A percentile compares a stretch with the other conserved stretches of the same genome.
Evolutionary conservation across 495 filamentous ascomycete genomes (phyloP).

Genomic region (Penicillium odoratum): DNA sequence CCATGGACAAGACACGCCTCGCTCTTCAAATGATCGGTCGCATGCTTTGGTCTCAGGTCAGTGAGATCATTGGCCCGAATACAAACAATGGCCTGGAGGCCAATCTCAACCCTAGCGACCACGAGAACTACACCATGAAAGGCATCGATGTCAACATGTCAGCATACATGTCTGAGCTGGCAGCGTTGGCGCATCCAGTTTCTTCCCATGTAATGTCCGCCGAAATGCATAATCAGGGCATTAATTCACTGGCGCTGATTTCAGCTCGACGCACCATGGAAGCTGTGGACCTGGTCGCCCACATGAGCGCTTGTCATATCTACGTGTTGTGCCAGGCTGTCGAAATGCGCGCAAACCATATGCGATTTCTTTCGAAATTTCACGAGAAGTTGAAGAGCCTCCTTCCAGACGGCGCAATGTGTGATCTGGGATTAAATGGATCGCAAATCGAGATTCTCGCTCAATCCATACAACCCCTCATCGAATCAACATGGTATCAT

Average conservation of each 20-base stretch:
- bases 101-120: slow-evolving; percentile 57
- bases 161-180: slow-evolving; percentile 58
- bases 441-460: slow-evolving; percentile 6
- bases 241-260: slow-evolving; percentile 59
- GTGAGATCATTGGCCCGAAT: slow-evolving; percentile 57
- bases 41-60: slow-evolving; percentile 56
- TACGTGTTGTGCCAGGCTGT: slow-evolving; percentile 45
- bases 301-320: slow-evolving; percentile 53
- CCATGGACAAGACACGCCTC: slow-evolving; percentile 60
- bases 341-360: slow-evolving; percentile 7
- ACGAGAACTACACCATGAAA: slow-evolving; percentile 56
- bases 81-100: slow-evolving; percentile 59
- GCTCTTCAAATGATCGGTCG: slow-evolving; percentile 57
- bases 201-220: slow-evolving; percentile 51
- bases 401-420: slow-evolving; percentile 6
- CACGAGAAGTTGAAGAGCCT: slow-evolving; percentile 1
- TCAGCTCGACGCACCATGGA: slow-evolving; percentile 54
- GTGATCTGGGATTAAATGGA: slow-evolving; percentile 11
- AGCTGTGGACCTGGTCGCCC: slow-evolving; percentile 53
- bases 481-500: slow-evolving; percentile 16
- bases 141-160: slow-evolving; percentile 65
- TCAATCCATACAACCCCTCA: slow-evolving; percentile 6
- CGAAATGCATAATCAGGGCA: slow-evolving; percentile 57
- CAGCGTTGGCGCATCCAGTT: slow-evolving; percentile 50
- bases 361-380: slow-evolving; percentile 12